Evolutionary conservation across 208 protist genomes (phyloP).

Genomic region (Acanthamoeba triangularis): DNA sequence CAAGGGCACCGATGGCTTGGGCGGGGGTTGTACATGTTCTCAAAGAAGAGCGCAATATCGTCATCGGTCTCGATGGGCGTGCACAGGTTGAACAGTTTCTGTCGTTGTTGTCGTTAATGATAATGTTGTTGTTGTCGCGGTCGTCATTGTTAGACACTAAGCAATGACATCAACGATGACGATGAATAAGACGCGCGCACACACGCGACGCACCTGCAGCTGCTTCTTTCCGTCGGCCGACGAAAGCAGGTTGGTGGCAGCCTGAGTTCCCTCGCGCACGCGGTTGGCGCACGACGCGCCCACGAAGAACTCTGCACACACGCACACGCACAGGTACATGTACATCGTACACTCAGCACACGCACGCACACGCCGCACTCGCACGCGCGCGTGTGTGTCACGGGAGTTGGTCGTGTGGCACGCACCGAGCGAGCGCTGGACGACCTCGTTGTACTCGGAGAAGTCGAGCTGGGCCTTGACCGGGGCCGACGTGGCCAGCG

Average conservation of each 20-base stretch:
- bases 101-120: too few species aligned
- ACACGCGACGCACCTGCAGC: neutral
- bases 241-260: constrained; percentile 24
- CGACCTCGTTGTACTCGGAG: constrained; percentile 59
- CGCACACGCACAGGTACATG: too few species aligned
- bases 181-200: neutral
- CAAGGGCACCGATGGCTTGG: neutral
- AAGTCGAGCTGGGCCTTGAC: constrained; percentile 61
- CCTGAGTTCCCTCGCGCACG: neutral
- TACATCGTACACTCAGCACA: too few species aligned
- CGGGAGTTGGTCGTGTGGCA: neutral
- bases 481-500: constrained; percentile 4
- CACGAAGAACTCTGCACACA: constrained; percentile 19
- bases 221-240: constrained; percentile 31
- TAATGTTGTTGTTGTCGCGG: too few species aligned
- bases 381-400: neutral
- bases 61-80: constrained; percentile 42
- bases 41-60: constrained; percentile 60
- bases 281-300: constrained; percentile 2
- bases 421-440: constrained; percentile 39
- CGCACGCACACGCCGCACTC: too few species aligned
- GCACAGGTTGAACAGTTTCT: constrained; percentile 45
- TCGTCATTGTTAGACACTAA: too few species aligned
- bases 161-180: too few species aligned
- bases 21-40: neutral